Evolutionary conservation across 139 green algal genomes (phyloP).

Genomic region (Gonium pectorale): DNA sequence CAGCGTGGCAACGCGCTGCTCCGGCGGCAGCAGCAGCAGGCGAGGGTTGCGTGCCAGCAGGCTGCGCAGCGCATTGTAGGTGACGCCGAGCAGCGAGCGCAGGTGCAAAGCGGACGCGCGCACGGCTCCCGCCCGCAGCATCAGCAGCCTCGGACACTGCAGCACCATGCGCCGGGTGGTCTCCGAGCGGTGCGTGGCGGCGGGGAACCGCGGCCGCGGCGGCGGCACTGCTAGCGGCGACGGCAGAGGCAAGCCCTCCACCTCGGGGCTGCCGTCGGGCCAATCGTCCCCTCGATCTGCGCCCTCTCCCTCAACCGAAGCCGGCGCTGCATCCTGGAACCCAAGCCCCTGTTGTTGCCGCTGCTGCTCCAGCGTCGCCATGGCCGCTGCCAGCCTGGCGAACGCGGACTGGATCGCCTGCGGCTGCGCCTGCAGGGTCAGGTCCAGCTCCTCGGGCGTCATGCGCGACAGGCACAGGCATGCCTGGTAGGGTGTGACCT

Average conservation of each 20-base stretch:
- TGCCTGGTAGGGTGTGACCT: neutral
- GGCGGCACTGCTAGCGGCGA: too few species aligned
- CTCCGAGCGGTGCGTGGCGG: too few species aligned
- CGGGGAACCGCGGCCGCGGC: too few species aligned
- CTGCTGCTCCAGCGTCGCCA: neutral
- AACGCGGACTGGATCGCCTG: neutral
- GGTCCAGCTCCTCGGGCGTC: neutral
- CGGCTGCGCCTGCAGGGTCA: slow-evolving; percentile 3
- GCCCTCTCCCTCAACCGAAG: too few species aligned
- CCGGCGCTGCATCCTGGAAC: too few species aligned
- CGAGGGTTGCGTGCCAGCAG: slow-evolving; percentile 18
- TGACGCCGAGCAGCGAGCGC: neutral
- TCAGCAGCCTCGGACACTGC: slow-evolving; percentile 32
- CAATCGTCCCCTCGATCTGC: too few species aligned
- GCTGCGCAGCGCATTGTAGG: neutral
- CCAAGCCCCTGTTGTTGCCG: too few species aligned
- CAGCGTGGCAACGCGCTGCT: neutral
- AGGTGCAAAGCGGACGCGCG: slow-evolving; percentile 21
- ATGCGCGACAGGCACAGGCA: slow-evolving; percentile 7
- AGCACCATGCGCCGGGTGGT: slow-evolving; percentile 6
- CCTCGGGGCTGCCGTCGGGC: too few species aligned
- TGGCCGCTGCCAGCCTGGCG: neutral
- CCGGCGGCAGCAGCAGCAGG: slow-evolving; percentile 11
- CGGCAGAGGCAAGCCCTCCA: too few species aligned
- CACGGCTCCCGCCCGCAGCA: neutral